These are phyloP conservation scores for Fraxinus pennsylvanica DNA, from an alignment of 257 asterid species.

Conservation along the genomic window DNA sequence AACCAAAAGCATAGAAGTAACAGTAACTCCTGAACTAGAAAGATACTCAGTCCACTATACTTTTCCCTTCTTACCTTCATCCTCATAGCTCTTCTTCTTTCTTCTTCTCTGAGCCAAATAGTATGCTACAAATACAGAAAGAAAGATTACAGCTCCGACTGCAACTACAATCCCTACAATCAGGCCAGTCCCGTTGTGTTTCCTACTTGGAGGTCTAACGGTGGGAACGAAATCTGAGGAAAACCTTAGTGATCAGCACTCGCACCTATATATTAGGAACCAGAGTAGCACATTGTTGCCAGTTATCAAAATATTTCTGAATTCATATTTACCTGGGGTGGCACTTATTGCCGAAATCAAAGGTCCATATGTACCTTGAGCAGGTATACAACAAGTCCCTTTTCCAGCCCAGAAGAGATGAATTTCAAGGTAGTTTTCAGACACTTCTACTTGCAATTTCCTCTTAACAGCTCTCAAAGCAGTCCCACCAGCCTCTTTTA, in stretches of 20 bases:
- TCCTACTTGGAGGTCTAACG: constrained; percentile 47
- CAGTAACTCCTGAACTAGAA: constrained; percentile 5
- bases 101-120: constrained; percentile 44
- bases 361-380: constrained; percentile 71
- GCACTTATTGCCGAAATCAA: constrained; percentile 78
- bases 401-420: constrained; percentile 94
- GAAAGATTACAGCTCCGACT: constrained; percentile 38
- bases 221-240: constrained; percentile 57
- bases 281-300: background rate
- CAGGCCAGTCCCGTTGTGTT: constrained; percentile 48
- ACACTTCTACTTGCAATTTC: constrained; percentile 46
- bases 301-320: background rate
- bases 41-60: constrained; percentile 13
- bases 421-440: constrained; percentile 71
- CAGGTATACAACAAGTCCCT: constrained; percentile 89
- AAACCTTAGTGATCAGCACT: background rate
- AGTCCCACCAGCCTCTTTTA: constrained; percentile 52
- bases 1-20: background rate
- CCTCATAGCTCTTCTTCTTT: constrained; percentile 32
- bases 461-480: constrained; percentile 49
- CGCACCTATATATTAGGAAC: background rate
- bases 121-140: constrained; percentile 40
- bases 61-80: constrained; percentile 49
- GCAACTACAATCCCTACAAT: constrained; percentile 63
- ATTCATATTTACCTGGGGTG: constrained; percentile 53